Evolutionary conservation across 2,329 filamentous ascomycete genomes (phyloP).

Genomic region (Shiraia bambusicola): DNA sequence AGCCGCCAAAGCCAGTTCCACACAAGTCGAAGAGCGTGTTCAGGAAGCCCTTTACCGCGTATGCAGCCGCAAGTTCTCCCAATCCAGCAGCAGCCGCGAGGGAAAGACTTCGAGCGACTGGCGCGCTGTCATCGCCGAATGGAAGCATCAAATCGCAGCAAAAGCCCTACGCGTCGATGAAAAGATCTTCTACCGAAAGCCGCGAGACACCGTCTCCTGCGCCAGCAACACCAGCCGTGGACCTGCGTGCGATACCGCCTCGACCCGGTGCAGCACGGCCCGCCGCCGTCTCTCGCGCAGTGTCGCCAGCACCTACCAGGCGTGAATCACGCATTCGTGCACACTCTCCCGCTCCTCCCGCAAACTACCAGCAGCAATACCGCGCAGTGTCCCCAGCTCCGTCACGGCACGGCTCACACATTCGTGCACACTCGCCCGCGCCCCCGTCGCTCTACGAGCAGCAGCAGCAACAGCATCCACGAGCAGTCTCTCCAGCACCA

Average conservation of each 20-base stretch:
- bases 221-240: slow-evolving; percentile 24
- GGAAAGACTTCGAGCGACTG: slow-evolving; percentile 33
- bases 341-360: slow-evolving; percentile 30
- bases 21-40: slow-evolving; percentile 58
- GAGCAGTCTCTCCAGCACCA: slow-evolving; percentile 28
- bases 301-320: slow-evolving; percentile 41
- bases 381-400: slow-evolving; percentile 30
- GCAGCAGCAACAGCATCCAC: slow-evolving; percentile 19
- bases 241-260: slow-evolving; percentile 46
- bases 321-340: slow-evolving; percentile 27
- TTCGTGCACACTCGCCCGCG: slow-evolving; percentile 28
- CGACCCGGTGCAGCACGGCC: slow-evolving; percentile 37
- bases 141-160: slow-evolving; percentile 47
- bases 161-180: slow-evolving; percentile 55
- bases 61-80: slow-evolving; percentile 49
- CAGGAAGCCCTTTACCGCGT: slow-evolving; percentile 66
- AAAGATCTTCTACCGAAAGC: slow-evolving; percentile 45
- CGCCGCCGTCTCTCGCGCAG: slow-evolving; percentile 37
- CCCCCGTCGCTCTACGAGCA: slow-evolving; percentile 18
- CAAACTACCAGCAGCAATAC: slow-evolving; percentile 15
- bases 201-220: slow-evolving; percentile 35
- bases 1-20: slow-evolving; percentile 47
- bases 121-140: slow-evolving; percentile 32
- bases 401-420: slow-evolving; percentile 27
- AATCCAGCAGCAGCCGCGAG: slow-evolving; percentile 45